Evolutionary conservation across 2,329 filamentous ascomycete species (phyloP), one percentile per base, ranked within the genome.

Genomic region (Sodiomyces alkalinus): DNA sequence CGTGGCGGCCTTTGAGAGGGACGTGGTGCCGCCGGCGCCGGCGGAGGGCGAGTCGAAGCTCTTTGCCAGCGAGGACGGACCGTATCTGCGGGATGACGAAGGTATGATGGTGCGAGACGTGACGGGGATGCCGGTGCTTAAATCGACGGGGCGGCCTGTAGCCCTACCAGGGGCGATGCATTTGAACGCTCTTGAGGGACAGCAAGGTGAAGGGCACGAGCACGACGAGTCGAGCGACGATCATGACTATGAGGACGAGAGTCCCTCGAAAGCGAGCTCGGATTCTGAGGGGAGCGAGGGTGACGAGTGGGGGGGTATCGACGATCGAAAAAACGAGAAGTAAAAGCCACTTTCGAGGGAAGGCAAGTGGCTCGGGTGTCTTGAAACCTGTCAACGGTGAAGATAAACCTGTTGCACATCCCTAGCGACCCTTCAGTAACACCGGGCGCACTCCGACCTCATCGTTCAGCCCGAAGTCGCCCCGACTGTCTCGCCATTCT

Each of bases 1-100:
- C 42, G 80, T 94, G 13, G 83, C 74, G n/a, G 82, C 68, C 0
- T 93, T 98, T 51, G 66, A 82, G 3, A 62, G 80, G 29, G 68
- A 78, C 20, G 46, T 49, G 22, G n/a, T n/a, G n/a, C n/a, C n/a
- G n/a, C n/a, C n/a, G n/a, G 32, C 35, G n/a, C 39, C 23, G 7
- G 33, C 21, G 22, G 34, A 37, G 19, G 45, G 42, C 16, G 30
- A 27, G 19, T 34, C 27, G 17, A 31, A 28, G 7, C 30, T 17
- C 2, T 30, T 22, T 6, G 32, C 9, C 7, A 27, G 31, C 26
- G 39, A 38, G 3, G 48, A 69, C 33, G 68, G 60, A 26, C 66
- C 68, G 1, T 60, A 68, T 28, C 51, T 66, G 29, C 51, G 68
- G 36, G 69, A 68, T 39, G 60, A 64, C 17, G 56, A 61, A 26